A percentile compares a stretch with the other conserved stretches of the same genome.
Conservation (phyloP, 805 yeast species). For the Komagataella pastoris region DNA sequence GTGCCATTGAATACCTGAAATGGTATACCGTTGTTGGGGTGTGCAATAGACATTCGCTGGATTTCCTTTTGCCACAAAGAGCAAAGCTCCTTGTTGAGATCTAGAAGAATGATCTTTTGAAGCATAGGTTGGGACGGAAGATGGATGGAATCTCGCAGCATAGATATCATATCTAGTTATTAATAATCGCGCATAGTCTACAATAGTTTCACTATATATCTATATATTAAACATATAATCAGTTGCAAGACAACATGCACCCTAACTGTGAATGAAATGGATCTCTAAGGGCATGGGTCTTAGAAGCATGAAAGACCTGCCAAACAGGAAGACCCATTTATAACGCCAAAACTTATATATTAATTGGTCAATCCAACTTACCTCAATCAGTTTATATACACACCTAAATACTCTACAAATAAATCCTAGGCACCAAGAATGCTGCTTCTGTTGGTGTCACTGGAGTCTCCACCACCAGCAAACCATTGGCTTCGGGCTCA, state of each 20-base stretch:
- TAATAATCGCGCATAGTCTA: background rate
- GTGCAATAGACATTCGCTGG: background rate
- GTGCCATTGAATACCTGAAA: background rate
- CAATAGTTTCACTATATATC: too few relatives aligned
- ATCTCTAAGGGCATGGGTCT: background rate
- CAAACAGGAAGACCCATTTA: too few relatives aligned
- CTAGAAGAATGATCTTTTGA: background rate
- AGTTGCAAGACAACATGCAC: too few relatives aligned
- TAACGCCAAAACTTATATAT: background rate
- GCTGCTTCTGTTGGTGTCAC: conserved; percentile 47
- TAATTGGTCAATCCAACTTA: too few relatives aligned
- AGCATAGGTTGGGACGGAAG: background rate
- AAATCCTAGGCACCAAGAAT: conserved; percentile 45
- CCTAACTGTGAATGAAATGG: too few relatives aligned
- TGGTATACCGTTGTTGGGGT: background rate
- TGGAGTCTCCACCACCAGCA: conserved; percentile 72
- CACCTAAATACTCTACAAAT: conserved; percentile 16
- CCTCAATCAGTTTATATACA: background rate
- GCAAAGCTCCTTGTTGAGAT: background rate
- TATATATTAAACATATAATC: too few relatives aligned
- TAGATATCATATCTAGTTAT: background rate
- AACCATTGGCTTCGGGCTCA: conserved; percentile 29
- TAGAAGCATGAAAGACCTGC: too few relatives aligned
- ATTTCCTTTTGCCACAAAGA: background rate
- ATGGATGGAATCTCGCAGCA: background rate